phyloP scores from a whole-genome alignment of 352 stramenopile species.

The Globisporangium nagaii region DNA sequence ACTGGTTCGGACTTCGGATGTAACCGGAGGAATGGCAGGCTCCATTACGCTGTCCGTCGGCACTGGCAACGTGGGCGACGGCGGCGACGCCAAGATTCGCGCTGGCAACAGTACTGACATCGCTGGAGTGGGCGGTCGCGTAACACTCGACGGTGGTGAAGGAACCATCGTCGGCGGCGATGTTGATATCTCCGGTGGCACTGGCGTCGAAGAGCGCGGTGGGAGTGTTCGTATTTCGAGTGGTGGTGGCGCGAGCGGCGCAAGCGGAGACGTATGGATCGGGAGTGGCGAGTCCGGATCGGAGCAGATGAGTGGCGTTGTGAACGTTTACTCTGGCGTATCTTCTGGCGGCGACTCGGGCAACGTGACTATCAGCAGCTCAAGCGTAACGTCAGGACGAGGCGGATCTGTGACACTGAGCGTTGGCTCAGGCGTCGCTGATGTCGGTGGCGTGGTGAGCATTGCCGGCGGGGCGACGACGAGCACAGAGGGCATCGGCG shows the following conservation, averaged over 20 bases:
- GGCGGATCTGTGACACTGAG: conserved; percentile 17
- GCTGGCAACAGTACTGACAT: conserved; percentile 18
- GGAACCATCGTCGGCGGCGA: conserved; percentile 20
- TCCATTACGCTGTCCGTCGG: conserved; percentile 21
- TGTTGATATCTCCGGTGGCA: conserved; percentile 16
- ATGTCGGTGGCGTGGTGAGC: conserved; percentile 10
- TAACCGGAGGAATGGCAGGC: conserved; percentile 11
- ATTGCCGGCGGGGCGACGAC: conserved; percentile 14
- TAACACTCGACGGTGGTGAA: conserved; percentile 13
- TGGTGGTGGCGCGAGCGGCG: conserved; percentile 9
- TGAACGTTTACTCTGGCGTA: conserved; percentile 19
- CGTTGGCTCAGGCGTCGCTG: conserved; percentile 16
- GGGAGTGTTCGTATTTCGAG: conserved; percentile 21
- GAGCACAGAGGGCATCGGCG: conserved; percentile 11
- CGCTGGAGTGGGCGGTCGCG: conserved; percentile 14
- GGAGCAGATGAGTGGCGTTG: conserved; percentile 13
- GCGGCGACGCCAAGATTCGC: conserved; percentile 12
- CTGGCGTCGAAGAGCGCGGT: conserved; percentile 15
- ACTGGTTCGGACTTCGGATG: conserved; percentile 15
- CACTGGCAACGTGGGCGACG: conserved; percentile 9
- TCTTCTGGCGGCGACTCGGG: conserved; percentile 15
- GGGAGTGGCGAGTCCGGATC: conserved; percentile 7
- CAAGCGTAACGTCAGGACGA: conserved; percentile 9
- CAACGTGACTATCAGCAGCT: conserved; percentile 13
- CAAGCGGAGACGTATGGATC: conserved; percentile 19